Percentiles rank a stretch among this genome's conserved stretches.
These are phyloP conservation scores for Trichoderma koningii DNA, from an alignment of 2,329 filamentous ascomycete species.

Conservation along the genomic window DNA sequence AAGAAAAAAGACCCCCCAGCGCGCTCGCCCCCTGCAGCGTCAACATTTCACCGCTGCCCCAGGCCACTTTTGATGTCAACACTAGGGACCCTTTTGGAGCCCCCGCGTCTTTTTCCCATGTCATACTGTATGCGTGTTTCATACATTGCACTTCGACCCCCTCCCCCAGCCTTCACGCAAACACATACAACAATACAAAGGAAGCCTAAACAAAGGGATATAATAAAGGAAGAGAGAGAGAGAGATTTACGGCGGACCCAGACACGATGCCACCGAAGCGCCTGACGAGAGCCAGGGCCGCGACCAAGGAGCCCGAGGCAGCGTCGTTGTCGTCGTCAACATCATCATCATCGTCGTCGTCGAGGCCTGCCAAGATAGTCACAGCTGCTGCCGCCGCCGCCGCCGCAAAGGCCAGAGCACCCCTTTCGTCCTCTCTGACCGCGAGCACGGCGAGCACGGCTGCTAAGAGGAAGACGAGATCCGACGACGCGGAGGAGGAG, in stretches of 20 bases:
- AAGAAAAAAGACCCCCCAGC: slow-evolving; percentile 26
- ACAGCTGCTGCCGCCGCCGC: slow-evolving; percentile 43
- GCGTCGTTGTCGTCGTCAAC: slow-evolving; percentile 23
- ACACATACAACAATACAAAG: slow-evolving; percentile 14
- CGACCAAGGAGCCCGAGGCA: slow-evolving; percentile 43
- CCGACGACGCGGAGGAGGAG: slow-evolving; percentile 55
- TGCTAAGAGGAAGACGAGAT: slow-evolving; percentile 54
- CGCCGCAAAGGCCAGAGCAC: slow-evolving; percentile 47
- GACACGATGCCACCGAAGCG: slow-evolving; percentile 57
- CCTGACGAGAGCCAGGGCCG: slow-evolving; percentile 54
- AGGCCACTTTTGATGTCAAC: slow-evolving; percentile 33
- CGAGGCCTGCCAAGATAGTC: slow-evolving; percentile 49
- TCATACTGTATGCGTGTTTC: background rate
- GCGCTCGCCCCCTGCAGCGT: slow-evolving; percentile 4
- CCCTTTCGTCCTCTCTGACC: slow-evolving; percentile 35
- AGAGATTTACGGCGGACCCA: background rate
- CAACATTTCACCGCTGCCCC: slow-evolving; percentile 31
- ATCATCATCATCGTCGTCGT: slow-evolving; percentile 28
- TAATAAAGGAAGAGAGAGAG: too few species aligned
- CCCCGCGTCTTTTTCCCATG: slow-evolving; percentile 7
- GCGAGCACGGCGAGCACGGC: slow-evolving; percentile 41
- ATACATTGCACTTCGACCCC: slow-evolving; percentile 22
- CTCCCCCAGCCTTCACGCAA: too few species aligned
- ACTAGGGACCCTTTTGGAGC: slow-evolving; percentile 27
- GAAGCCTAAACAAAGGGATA: slow-evolving; percentile 35